Base-by-base conservation (phyloP, 345 rosid genomes). In the Barbarea vulgaris region DNA sequence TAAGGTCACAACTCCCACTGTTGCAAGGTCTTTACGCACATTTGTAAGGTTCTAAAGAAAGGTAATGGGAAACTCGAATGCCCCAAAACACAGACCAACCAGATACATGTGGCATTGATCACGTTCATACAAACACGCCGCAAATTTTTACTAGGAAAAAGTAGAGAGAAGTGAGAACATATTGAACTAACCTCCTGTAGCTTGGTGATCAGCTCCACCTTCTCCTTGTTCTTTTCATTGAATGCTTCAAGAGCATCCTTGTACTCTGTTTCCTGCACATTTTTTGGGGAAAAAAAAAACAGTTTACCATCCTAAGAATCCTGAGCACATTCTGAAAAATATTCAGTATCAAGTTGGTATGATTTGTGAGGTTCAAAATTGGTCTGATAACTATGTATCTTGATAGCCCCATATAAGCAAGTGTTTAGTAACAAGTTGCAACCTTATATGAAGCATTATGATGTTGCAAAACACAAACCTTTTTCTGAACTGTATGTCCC, bases 221-320 rank as follows among this genome's bases (percentile, higher is more conserved):
- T 90, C 57, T 90, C 96, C 85, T 82, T 90, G 87, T 88, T 90
- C 91, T 90, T 90, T 21, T 88, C 96, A 46, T 85, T 88, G 67
- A 87, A 90, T 39, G 91, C 89, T 36, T 85, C 93, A 25, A 88
- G 89, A 44, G 93, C 89, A 15, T 90, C 93, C 84, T 88, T 90
- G 82, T 90, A 90, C 78, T 90, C 96, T 79, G 85, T 84, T 83
- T 90, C 96, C 96, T 90, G 86, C 69, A 78, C 15, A 48, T 52
- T 2, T 25, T n/a, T n/a, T n/a, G n/a, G n/a, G n/a, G n/a, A n/a
- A 3, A 3, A 19, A 58, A 47, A 14, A 46, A 54, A 27, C 15
- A 70, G 60, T 51, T 61, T 42, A 52, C 47, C 22, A 41, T 30
- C 46, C 13, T 15, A 53, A 11, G 48, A 48, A 47, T 24, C 25